Percentiles rank a stretch among this genome's conserved stretches.
Conservation (phyloP, 805 yeast genomes). For the Kazachstania africana region DNA sequence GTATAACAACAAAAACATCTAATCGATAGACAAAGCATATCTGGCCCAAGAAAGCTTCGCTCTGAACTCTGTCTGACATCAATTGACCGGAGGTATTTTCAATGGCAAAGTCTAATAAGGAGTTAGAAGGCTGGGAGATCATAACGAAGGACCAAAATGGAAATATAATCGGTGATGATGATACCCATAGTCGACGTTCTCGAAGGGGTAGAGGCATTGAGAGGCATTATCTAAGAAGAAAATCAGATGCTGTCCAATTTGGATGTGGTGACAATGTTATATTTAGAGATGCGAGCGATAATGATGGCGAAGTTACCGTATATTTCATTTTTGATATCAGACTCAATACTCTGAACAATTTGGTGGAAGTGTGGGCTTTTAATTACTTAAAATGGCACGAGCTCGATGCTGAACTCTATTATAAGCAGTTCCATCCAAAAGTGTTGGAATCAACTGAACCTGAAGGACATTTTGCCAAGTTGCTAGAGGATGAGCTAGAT, state of each 20-base stretch:
- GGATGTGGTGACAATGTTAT: conserved; percentile 40
- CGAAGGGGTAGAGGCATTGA: conserved; percentile 6
- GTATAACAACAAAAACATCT: too few relatives aligned
- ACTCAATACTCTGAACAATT: conserved; percentile 34
- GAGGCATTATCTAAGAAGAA: conserved; percentile 25
- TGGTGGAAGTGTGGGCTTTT: conserved; percentile 35
- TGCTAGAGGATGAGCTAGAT: conserved; percentile 10
- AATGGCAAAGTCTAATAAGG: conserved; percentile 13
- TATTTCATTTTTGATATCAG: conserved; percentile 38
- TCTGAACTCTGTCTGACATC: too few relatives aligned
- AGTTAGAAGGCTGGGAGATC: conserved; percentile 17
- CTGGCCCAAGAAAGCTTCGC: too few relatives aligned
- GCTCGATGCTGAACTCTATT: conserved; percentile 19
- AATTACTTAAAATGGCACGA: conserved; percentile 33
- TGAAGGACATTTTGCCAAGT: conserved; percentile 4
- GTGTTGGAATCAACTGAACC: conserved; percentile 8
- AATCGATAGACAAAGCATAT: too few relatives aligned
- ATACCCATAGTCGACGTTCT: conserved; percentile 7
- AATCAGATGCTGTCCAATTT: conserved; percentile 34
- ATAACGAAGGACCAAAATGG: conserved; percentile 12
- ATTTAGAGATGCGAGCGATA: conserved; percentile 26
- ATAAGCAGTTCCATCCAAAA: conserved; percentile 10
- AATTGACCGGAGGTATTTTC: not conserved
- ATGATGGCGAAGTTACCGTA: conserved; percentile 22
- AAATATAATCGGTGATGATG: conserved; percentile 5